phyloP scores from a whole-genome alignment of 176 grass and related monocot species.

The Carex kokanica region DNA sequence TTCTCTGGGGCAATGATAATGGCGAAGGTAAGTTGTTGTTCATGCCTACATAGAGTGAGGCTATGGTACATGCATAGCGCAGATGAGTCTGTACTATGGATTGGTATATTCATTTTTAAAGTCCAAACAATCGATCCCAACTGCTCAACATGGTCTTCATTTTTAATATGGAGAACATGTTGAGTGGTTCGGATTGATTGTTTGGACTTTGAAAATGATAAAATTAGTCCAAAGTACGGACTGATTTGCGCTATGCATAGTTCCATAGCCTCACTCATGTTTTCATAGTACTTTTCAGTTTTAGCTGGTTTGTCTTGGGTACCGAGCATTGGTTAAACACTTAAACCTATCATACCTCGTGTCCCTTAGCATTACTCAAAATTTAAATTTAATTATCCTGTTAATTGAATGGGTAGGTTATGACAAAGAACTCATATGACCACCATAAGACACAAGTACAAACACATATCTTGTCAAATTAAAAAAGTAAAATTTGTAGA shows the following conservation, averaged over 20 bases:
- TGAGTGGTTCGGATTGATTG: too few relatives aligned
- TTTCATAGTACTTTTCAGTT: slow-evolving; percentile 14
- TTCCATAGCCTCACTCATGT: too few relatives aligned
- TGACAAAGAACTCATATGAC: background rate
- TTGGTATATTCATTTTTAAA: too few relatives aligned
- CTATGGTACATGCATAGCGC: too few relatives aligned
- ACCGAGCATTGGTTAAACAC: background rate
- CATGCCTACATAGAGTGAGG: background rate
- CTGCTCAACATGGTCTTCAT: too few relatives aligned
- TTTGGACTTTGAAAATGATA: too few relatives aligned
- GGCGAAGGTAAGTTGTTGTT: slow-evolving; percentile 79
- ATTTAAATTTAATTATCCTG: background rate
- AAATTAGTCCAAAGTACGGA: too few relatives aligned
- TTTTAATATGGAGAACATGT: too few relatives aligned
- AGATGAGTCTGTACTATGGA: too few relatives aligned
- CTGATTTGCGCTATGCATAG: too few relatives aligned
- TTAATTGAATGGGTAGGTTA: background rate
- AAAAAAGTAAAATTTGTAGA: background rate
- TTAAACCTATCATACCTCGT: background rate
- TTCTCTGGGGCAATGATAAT: slow-evolving; percentile 90
- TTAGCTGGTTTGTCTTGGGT: background rate
- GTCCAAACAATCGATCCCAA: too few relatives aligned
- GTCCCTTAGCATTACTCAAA: background rate
- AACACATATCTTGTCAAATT: background rate
- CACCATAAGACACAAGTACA: too few relatives aligned